Conservation (phyloP, 2,329 filamentous ascomycete species). For the Penicillium aurantiogriseum region DNA sequence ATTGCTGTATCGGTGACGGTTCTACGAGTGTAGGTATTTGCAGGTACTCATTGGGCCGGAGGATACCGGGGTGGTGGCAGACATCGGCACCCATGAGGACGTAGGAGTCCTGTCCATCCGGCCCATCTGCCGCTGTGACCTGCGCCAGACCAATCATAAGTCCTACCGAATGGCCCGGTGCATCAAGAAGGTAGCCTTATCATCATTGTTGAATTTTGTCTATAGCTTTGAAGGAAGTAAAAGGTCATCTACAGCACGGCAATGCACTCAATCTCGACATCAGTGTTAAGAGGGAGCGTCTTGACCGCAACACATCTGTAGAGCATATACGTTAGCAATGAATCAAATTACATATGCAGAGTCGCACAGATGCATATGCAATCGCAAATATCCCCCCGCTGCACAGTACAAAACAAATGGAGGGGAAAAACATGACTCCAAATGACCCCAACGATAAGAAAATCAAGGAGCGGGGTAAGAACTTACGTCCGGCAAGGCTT, state of each 20-base stretch:
- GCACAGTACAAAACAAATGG: background rate
- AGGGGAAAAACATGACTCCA: no score
- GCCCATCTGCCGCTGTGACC: no score
- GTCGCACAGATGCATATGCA: no score
- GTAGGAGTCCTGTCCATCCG: no score
- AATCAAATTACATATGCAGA: background rate
- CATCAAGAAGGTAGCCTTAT: no score
- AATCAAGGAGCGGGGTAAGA: background rate
- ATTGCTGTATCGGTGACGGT: no score
- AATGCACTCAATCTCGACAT: slow-evolving; percentile 88
- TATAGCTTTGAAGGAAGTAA: background rate
- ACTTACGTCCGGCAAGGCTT: slow-evolving; percentile 58
- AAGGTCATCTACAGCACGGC: slow-evolving; percentile 55
- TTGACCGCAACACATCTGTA: slow-evolving; percentile 78
- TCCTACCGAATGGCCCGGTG: no score
- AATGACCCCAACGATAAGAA: background rate
- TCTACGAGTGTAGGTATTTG: no score
- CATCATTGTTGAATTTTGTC: background rate
- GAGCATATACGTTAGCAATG: background rate
- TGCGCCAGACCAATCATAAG: no score
- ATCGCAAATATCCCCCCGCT: background rate
- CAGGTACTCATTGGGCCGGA: no score
- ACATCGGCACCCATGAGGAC: no score
- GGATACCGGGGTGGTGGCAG: no score
- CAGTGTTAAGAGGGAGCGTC: slow-evolving; percentile 79